Evolutionary conservation across 148 eudicot species (phyloP).

Genomic region (Rhododendron simsii): DNA sequence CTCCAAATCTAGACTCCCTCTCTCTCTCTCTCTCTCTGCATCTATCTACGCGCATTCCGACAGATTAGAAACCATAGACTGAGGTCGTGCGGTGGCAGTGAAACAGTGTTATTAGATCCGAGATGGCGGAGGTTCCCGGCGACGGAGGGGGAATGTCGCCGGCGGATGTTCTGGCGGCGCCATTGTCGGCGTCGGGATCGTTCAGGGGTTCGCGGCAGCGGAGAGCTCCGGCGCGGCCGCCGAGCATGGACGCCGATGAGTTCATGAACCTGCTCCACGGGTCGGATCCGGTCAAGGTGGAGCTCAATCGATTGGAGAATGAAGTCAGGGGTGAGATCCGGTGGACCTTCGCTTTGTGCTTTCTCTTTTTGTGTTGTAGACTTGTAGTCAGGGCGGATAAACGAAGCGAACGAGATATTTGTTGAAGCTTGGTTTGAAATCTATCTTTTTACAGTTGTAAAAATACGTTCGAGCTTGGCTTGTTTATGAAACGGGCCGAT

Average conservation of each 20-base stretch:
- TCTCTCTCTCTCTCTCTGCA: not conserved
- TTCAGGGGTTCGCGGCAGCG: slow-evolving; percentile 52
- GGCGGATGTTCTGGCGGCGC: slow-evolving; percentile 30
- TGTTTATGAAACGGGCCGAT: not conserved
- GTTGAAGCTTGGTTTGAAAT: too few species aligned
- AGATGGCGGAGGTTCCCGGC: slow-evolving; percentile 38
- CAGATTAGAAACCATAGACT: not conserved
- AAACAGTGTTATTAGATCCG: slow-evolving; percentile 26
- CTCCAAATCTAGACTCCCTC: not conserved
- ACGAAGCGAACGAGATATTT: not conserved
- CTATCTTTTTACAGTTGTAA: not conserved
- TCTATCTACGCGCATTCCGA: not conserved
- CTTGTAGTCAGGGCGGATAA: not conserved
- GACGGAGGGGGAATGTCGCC: slow-evolving; percentile 20
- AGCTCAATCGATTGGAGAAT: slow-evolving; percentile 91
- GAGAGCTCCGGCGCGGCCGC: slow-evolving; percentile 46
- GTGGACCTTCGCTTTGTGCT: slow-evolving; percentile 4
- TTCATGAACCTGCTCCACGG: slow-evolving; percentile 81
- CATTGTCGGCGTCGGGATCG: slow-evolving; percentile 50
- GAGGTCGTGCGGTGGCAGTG: slow-evolving; percentile 8
- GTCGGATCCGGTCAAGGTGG: slow-evolving; percentile 97
- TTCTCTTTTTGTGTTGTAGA: not conserved
- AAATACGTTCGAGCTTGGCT: not conserved
- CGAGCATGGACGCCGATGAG: slow-evolving; percentile 86
- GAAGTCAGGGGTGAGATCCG: slow-evolving; percentile 81